Base-by-base conservation (phyloP, 805 yeast genomes). In the Pichia cephalocereana region DNA sequence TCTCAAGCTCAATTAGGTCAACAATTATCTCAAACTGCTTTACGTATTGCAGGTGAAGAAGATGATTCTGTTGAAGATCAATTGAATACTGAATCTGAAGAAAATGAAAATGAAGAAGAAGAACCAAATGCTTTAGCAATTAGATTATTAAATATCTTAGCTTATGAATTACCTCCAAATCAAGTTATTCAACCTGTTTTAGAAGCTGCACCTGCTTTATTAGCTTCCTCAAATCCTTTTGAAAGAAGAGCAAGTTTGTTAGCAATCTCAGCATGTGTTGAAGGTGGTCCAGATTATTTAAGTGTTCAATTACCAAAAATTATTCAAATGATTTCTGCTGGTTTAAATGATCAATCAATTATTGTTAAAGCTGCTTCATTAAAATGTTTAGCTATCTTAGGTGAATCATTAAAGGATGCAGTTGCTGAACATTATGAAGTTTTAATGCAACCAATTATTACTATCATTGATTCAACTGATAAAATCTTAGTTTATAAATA, bases 221-320 rank as follows among this genome's bases (percentile, higher is more conserved):
- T 82, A 52, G 68, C 78, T 44, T 77, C 90, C 17, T 55, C 77
- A n/a, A 80, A 86, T 63, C 74, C 76, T 52, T 82, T 77, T 55
- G 88, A 85, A 70, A 82, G 95, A 71, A 82, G 96, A 70, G 96
- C 95, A 51, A 93, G 85, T 47, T 73, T 89, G 46, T 71, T 87
- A 58, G 78, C 95, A 34, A 70, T 93, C 53, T 88, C 95, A 58
- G 86, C 80, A 49, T 80, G 91, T 46, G 86, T 86, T 42, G 78
- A 85, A 54, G 99, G 98, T 64, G 91, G 98, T 40, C 98, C 98
- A 53, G 99, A 93, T 62, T 91, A 75, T 66, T 76, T 86, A 59
- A 77, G 89, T 43, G 75, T 83, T 43, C 91, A 89, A 62, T 69
- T 90, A 52, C 76, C 77, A 51, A 82, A 81, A 60, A 70, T 93